Base-by-base conservation (phyloP, 2,329 filamentous ascomycete species). In the Trichoderma aggressivum region DNA sequence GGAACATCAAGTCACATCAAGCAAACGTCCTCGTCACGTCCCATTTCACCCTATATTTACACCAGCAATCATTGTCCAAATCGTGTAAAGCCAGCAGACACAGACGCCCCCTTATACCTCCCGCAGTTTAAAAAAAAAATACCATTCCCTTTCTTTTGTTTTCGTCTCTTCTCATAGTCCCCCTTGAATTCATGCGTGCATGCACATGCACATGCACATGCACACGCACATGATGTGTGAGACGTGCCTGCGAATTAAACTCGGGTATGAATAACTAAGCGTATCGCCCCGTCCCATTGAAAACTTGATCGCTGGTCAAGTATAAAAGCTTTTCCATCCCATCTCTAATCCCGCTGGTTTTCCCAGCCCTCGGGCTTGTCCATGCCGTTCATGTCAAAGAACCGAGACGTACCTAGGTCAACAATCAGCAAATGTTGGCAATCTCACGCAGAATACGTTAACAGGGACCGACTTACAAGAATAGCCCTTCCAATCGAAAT, bases 401-500 rank as follows among this genome's bases (percentile, higher is more conserved):
- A 99, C 76, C 91, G 89, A 39, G 92, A 89, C 66, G 95, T 98
- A 76, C 81, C 81, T 83, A 34, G 24, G 18, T 65, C 16, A 56
- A 72, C 72, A 75, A 26, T 67, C n/a, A 64, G 63, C 78, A 73
- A 24, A 32, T 21, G 24, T 26, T 73, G 11, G 6, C 43, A 7
- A 36, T 34, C 16, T 43, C 39, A 21, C 14, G 21, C 12, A 14
- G 3, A 8, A 26, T 24, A 12, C 2, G n/a, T 11, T 3, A 64
- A 4, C 5, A n/a, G 36, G 8, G 32, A 28, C 2, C 24, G 12
- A 30, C 93, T 86, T 89, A 97, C 94, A 98, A 80, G 94, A 97
- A 81, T 98, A 98, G 66, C 93, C 92, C 83, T 97, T 98, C 97
- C 97, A 99, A 83, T 99, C 96, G 86, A 99, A 99, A 85, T 99